These are phyloP conservation scores for Botrytis fragariae DNA, from an alignment of 2,329 filamentous ascomycete species.

Conservation along the genomic window DNA sequence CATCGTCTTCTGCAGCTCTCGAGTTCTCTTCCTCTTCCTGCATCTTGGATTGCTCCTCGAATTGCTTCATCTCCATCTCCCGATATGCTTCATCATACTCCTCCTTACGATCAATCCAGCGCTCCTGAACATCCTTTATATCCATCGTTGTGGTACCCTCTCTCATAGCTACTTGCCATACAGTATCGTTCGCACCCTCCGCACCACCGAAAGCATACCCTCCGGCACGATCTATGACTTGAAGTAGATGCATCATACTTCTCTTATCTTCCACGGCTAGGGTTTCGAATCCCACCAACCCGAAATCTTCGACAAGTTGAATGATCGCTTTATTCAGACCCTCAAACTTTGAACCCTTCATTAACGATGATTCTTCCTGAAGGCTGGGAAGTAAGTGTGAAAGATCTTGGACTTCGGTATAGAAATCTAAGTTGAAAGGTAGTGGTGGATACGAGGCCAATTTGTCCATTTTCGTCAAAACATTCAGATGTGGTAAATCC, in stretches of 20 bases:
- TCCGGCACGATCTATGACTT: conserved; percentile 85
- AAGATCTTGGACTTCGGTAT: conserved; percentile 95
- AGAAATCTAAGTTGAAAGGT: conserved; percentile 94
- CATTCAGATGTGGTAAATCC: conserved; percentile 93
- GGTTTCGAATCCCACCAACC: conserved; percentile 87
- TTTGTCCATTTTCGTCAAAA: conserved; percentile 97
- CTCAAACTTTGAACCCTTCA: conserved; percentile 73
- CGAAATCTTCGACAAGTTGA: conserved; percentile 83
- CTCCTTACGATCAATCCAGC: conserved; percentile 90
- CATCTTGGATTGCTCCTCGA: conserved; percentile 69
- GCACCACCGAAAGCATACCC: conserved; percentile 91
- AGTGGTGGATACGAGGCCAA: conserved; percentile 79
- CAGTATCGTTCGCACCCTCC: conserved; percentile 88
- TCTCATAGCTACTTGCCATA: conserved; percentile 97
- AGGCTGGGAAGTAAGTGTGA: conserved; percentile 78
- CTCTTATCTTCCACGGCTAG: conserved; percentile 94
- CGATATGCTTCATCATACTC: conserved; percentile 68
- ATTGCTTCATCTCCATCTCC: conserved; percentile 61
- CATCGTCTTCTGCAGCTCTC: conserved; percentile 34
- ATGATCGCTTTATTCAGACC: conserved; percentile 84
- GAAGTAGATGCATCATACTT: conserved; percentile 90
- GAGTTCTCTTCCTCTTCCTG: conserved; percentile 42
- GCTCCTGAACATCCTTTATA: conserved; percentile 85
- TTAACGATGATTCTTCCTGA: conserved; percentile 70
- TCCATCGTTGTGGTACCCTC: conserved; percentile 73